phyloP scores from a whole-genome alignment of 768 basidiomycete species.

The Mycena chlorophos region DNA sequence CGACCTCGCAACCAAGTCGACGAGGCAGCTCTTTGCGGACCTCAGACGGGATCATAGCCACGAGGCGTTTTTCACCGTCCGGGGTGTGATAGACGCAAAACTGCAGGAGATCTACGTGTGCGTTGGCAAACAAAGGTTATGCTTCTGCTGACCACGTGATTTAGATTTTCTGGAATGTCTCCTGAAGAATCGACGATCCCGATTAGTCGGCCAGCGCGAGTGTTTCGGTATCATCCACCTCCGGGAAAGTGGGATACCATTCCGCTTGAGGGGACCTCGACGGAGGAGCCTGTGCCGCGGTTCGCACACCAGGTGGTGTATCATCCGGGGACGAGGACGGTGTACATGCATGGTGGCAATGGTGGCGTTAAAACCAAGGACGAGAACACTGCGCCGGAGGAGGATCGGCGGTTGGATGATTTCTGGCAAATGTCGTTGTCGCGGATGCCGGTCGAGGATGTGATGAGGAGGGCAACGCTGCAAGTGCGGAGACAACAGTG shows the following conservation, averaged over 20 bases:
- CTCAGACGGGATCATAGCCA: constrained; percentile 64
- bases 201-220: constrained; percentile 58
- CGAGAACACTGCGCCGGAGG: constrained; percentile 19
- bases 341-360: constrained; percentile 80
- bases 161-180: constrained; percentile 65
- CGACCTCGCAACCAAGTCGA: constrained; percentile 57
- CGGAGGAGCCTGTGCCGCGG: constrained; percentile 55
- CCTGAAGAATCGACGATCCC: constrained; percentile 44
- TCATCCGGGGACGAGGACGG: constrained; percentile 51
- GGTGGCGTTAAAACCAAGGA: constrained; percentile 41
- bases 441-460: constrained; percentile 61
- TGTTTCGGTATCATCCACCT: constrained; percentile 59
- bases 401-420: constrained; percentile 64
- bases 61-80: constrained; percentile 70
- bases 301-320: constrained; percentile 83
- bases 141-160: background rate
- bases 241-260: constrained; percentile 71
- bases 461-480: constrained; percentile 64
- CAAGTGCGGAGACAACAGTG: constrained; percentile 73
- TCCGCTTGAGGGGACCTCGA: constrained; percentile 31
- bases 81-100: constrained; percentile 66
- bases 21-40: constrained; percentile 63
- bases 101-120: constrained; percentile 75
- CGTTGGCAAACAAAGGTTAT: constrained; percentile 25
- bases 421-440: constrained; percentile 74